Conservation (phyloP, 257 asterid species). For the Craterostigma plantagineum region DNA sequence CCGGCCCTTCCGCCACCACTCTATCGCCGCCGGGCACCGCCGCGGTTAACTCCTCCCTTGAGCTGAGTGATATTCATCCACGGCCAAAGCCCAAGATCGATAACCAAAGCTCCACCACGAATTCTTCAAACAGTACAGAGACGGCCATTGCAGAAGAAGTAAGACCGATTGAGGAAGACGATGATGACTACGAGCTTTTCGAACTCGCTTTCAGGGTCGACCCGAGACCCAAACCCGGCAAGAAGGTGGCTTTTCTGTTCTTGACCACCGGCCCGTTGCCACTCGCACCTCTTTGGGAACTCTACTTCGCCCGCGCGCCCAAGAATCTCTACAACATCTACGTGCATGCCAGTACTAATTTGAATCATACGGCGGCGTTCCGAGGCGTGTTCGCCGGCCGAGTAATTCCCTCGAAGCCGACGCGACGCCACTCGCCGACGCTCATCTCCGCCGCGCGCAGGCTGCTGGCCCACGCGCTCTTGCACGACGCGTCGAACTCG, state of each 20-base stretch:
- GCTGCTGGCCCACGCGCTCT: conserved; percentile 44
- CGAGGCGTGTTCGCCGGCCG: conserved; percentile 40
- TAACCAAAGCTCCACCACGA: too few species aligned
- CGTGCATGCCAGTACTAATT: conserved; percentile 42
- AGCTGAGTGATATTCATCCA: too few species aligned
- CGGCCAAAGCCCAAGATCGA: too few species aligned
- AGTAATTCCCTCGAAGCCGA: conserved; percentile 36
- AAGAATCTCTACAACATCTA: conserved; percentile 32
- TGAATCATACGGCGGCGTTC: conserved; percentile 20
- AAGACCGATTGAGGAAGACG: too few species aligned
- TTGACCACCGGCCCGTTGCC: conserved; percentile 53
- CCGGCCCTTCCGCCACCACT: conserved; percentile 11
- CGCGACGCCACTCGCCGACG: conserved; percentile 48
- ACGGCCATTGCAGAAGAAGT: too few species aligned
- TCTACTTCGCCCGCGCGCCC: conserved; percentile 36
- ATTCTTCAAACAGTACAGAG: too few species aligned
- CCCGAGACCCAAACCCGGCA: conserved; percentile 20
- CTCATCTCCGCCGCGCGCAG: conserved; percentile 59
- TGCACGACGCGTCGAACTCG: conserved; percentile 40
- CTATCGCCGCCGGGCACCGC: too few species aligned
- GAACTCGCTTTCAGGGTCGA: conserved; percentile 26
- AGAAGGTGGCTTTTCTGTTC: conserved; percentile 70
- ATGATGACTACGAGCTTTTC: conserved; percentile 15
- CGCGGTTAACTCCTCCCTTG: too few species aligned
- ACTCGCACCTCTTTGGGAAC: conserved; percentile 58